Percentiles rank a stretch among this genome's conserved stretches.
Conservation (phyloP, 805 yeast species). For the Metschnikowia colocasiae region DNA sequence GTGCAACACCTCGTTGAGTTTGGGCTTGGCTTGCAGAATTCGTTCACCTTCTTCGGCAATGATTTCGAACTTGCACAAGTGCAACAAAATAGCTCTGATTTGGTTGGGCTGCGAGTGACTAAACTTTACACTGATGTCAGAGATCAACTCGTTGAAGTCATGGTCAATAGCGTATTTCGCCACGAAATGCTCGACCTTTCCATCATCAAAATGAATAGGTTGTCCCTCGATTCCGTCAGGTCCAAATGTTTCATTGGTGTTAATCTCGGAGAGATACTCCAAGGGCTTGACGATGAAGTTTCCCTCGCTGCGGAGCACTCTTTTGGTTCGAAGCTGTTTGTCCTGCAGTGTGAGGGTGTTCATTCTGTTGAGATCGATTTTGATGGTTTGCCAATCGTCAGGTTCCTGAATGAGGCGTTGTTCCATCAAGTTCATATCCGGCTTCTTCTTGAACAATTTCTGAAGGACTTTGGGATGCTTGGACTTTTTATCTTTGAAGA, state of each 20-base stretch:
- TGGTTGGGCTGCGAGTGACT: conserved; percentile 44
- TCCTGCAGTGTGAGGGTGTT: conserved; percentile 66
- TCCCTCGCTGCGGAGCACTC: conserved; percentile 43
- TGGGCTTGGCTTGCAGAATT: conserved; percentile 38
- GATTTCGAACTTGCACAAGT: conserved; percentile 62
- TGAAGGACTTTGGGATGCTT: conserved; percentile 45
- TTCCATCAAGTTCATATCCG: conserved; percentile 33
- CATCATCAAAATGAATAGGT: conserved; percentile 17
- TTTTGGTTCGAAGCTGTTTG: conserved; percentile 62
- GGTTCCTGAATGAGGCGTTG: conserved; percentile 43
- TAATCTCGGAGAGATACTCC: conserved; percentile 40
- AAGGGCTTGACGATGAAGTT: conserved; percentile 40
- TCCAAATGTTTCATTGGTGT: conserved; percentile 35
- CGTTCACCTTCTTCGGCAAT: conserved; percentile 33
- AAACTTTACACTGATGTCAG: conserved; percentile 39
- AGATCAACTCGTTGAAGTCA: conserved; percentile 40
- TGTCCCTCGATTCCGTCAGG: conserved; percentile 15
- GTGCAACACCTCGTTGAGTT: conserved; percentile 40
- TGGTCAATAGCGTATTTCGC: conserved; percentile 24
- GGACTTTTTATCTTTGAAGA: conserved; percentile 41
- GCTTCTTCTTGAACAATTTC: conserved; percentile 34
- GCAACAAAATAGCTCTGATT: conserved; percentile 58
- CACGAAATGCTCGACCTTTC: conserved; percentile 33
- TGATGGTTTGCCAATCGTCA: conserved; percentile 34
- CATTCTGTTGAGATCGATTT: conserved; percentile 53